phyloP scores from a whole-genome alignment of 2,329 filamentous ascomycete species.

The Calonectria multiphialidica region DNA sequence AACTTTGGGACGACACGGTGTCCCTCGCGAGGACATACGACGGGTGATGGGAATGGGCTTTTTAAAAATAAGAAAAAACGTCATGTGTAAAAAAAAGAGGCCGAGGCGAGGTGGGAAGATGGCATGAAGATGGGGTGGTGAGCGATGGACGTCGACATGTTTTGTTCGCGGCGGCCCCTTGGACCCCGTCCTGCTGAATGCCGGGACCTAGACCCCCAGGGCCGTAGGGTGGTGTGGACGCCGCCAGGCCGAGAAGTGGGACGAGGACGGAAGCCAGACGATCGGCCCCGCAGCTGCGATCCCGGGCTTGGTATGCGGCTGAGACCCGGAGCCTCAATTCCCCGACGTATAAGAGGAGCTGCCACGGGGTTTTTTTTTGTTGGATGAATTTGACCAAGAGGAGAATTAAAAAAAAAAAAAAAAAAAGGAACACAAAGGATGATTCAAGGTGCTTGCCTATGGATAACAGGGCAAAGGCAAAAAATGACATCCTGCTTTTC shows the following conservation, averaged over 20 bases:
- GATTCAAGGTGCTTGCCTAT: neutral
- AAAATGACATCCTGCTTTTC: no score
- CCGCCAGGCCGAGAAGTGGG: slow-evolving; percentile 12
- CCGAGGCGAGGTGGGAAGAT: neutral
- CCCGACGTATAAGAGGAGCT: neutral
- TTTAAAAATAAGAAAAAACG: neutral
- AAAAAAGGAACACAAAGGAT: no score
- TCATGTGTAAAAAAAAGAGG: neutral
- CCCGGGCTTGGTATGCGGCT: slow-evolving; percentile 16
- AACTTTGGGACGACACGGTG: slow-evolving; percentile 16
- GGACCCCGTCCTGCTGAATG: neutral
- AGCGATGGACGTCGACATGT: neutral
- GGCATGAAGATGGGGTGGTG: neutral
- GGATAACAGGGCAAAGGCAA: no score
- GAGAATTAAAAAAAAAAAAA: neutral
- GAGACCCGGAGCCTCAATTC: slow-evolving; percentile 11
- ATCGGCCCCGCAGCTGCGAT: slow-evolving; percentile 5
- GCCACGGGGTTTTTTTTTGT: neutral
- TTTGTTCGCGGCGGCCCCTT: no score
- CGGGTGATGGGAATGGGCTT: neutral
- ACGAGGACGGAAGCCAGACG: slow-evolving; percentile 17
- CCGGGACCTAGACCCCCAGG: neutral
- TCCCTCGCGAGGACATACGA: slow-evolving; percentile 2
- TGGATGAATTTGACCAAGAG: neutral
- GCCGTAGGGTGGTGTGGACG: neutral